Conservation (phyloP, 768 basidiomycete genomes). For the Psilocybe sp. region DNA sequence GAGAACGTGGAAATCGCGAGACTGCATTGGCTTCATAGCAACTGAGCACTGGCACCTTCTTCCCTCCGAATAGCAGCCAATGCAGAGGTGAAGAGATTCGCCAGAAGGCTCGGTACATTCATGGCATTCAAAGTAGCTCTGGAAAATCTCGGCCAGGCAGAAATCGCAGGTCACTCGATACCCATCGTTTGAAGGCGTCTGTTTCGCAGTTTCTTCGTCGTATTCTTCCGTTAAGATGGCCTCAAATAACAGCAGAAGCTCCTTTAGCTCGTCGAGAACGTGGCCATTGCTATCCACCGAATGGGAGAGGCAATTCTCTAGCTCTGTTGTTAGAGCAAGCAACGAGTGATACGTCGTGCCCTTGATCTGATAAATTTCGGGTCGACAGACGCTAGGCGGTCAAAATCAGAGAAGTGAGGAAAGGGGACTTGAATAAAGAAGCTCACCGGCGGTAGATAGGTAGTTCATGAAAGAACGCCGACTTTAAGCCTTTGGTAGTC, state of each 20-base stretch:
- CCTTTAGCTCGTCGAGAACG: slow-evolving; percentile 23
- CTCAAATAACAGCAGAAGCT: slow-evolving; percentile 46
- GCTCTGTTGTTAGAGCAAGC: slow-evolving; percentile 26
- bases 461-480: slow-evolving; percentile 69
- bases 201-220: slow-evolving; percentile 8
- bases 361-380: slow-evolving; percentile 76
- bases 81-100: slow-evolving; percentile 55
- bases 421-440: background rate
- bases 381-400: slow-evolving; percentile 66
- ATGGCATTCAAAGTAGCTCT: slow-evolving; percentile 74
- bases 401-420: background rate
- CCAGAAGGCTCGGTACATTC: slow-evolving; percentile 32
- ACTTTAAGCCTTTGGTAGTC: slow-evolving; percentile 58
- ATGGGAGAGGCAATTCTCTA: slow-evolving; percentile 10
- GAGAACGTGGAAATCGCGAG: slow-evolving; percentile 46
- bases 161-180: slow-evolving; percentile 63
- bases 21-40: slow-evolving; percentile 60
- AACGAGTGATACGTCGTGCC: slow-evolving; percentile 58
- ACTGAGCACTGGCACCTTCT: slow-evolving; percentile 60
- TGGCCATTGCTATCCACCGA: background rate
- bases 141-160: slow-evolving; percentile 79
- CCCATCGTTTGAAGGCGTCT: slow-evolving; percentile 11
- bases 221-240: slow-evolving; percentile 51
- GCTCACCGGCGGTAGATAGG: slow-evolving; percentile 76
- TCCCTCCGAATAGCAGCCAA: slow-evolving; percentile 76